Conservation (phyloP, 768 basidiomycete species). For the Leccinum longicurvipes region DNA sequence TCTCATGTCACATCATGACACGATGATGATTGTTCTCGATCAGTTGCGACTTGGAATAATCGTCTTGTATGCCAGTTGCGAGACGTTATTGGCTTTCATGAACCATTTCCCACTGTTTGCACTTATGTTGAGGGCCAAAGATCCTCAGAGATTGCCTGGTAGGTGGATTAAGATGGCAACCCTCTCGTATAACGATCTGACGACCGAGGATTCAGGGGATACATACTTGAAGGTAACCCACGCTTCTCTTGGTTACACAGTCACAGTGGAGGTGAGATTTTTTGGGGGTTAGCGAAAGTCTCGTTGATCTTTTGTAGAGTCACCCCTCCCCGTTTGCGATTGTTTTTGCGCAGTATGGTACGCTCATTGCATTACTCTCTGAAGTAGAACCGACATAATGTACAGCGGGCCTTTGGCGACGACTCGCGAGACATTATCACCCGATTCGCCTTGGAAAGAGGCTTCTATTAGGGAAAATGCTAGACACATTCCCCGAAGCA, state of each 20-base stretch:
- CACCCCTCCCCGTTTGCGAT: conserved; percentile 48
- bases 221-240: conserved; percentile 26
- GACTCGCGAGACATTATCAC: conserved; percentile 54
- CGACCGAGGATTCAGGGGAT: conserved; percentile 19
- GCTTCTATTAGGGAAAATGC: conserved; percentile 45
- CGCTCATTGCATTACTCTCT: conserved; percentile 5
- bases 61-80: conserved; percentile 56
- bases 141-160: conserved; percentile 83
- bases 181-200: background rate
- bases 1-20: background rate
- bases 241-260: conserved; percentile 22
- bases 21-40: background rate
- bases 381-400: background rate
- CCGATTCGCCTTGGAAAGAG: conserved; percentile 51
- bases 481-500: conserved; percentile 45
- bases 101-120: conserved; percentile 94
- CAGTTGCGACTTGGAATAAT: conserved; percentile 57
- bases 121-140: conserved; percentile 78
- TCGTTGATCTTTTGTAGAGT: conserved; percentile 37
- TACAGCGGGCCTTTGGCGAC: conserved; percentile 47
- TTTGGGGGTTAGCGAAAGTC: background rate
- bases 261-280: conserved; percentile 20
- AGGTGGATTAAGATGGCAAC: background rate
- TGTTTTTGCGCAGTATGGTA: conserved; percentile 60
- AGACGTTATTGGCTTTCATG: conserved; percentile 71